Base-by-base conservation (phyloP, 768 basidiomycete species). In the Cyclocybe cylindracea region DNA sequence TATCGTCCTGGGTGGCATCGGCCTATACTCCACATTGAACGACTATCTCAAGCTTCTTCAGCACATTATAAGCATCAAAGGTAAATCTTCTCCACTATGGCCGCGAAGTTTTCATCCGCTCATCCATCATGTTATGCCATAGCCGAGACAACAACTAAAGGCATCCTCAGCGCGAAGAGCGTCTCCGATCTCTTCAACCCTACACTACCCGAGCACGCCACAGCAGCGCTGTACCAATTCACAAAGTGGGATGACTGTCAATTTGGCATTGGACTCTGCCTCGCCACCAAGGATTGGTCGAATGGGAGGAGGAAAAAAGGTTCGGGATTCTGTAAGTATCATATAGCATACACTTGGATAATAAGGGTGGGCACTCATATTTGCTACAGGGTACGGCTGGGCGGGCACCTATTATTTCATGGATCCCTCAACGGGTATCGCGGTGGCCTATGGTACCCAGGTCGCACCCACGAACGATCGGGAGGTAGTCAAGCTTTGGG, bases 361-460 rank as follows among this genome's bases (percentile, higher is more conserved):
- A 39, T 62, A 61, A 24, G 59, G 60, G 24, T 5, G 24, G 3
- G 24, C 24, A 24, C 24, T 24, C 24, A 24, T 24, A 24, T 5
- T 5, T 24, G 24, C 24, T 24, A 24, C 24, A 24, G 24, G 24
- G 24, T 24, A 24, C 24, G 24, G 24, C 24, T 24, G 24, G 24
- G 24, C 24, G 24, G 24, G 24, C 24, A 24, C 24, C 24, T 3
- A 24, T 5, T 24, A 24, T 44, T 58, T 67, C 19, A 56, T 72
- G n/a, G 71, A 72, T 46, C 67, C 66, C 8, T 56, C 50, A 3
- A 67, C 64, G 11, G 67, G 68, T 7, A 58, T 72, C 10, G 67
- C 66, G 3, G 53, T 57, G 5, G 63, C 70, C 3, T 59, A 66
- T 43, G 66, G 65, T 5, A 66, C 64, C 4, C 71, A 72, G 44